These are phyloP conservation scores for Mycena chlorophos DNA, from an alignment of 768 basidiomycete genomes.

Conservation along the genomic window DNA sequence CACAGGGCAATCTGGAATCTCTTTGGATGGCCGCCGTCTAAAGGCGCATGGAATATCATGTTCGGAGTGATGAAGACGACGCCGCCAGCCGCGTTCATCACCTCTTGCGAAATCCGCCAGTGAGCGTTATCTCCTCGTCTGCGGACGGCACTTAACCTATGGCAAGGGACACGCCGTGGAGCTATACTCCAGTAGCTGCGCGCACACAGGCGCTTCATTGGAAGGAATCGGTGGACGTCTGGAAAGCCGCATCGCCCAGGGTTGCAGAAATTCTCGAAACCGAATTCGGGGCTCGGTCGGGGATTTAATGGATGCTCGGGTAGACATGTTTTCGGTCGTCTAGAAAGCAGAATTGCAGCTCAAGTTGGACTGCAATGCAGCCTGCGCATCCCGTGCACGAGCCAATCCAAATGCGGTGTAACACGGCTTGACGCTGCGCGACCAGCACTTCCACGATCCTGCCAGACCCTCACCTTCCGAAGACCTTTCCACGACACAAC, in stretches of 20 bases:
- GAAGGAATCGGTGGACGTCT: constrained; percentile 13
- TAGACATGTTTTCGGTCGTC: too few relatives aligned
- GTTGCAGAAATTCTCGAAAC: background rate
- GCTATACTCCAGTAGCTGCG: constrained; percentile 1
- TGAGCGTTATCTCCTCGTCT: background rate
- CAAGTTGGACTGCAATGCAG: too few relatives aligned
- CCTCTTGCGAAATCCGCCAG: constrained; percentile 5
- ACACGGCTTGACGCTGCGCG: constrained; percentile 26
- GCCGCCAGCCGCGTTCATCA: constrained; percentile 5
- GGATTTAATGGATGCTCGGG: background rate
- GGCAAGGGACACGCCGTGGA: constrained; percentile 1
- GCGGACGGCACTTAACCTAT: background rate
- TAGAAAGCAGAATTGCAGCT: too few relatives aligned
- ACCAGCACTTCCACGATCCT: constrained; percentile 35
- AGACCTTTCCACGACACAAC: constrained; percentile 4
- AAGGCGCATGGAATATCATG: constrained; percentile 9
- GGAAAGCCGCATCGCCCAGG: constrained; percentile 3
- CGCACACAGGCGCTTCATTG: constrained; percentile 7
- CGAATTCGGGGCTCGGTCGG: background rate
- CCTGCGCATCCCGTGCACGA: too few relatives aligned
- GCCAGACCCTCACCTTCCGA: background rate
- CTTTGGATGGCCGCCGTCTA: constrained; percentile 1
- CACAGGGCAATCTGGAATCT: background rate
- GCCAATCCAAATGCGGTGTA: too few relatives aligned
- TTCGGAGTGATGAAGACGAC: constrained; percentile 6